Percentiles rank a stretch among this genome's conserved stretches.
Conservation (phyloP, 495 filamentous ascomycete species). For the Xylona heveae region DNA sequence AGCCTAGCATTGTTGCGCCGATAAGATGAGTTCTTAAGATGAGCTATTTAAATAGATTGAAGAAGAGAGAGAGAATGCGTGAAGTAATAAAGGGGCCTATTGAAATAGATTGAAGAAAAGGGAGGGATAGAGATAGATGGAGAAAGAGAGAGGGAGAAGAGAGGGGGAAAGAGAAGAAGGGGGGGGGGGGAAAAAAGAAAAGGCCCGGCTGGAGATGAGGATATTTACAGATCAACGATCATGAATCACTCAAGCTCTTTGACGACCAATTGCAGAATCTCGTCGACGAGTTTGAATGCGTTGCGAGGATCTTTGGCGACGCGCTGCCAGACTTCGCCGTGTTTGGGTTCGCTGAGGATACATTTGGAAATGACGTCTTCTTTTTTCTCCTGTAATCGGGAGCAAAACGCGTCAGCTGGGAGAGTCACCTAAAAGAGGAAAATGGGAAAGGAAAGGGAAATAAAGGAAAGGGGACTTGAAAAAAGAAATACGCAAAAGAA, state of each 20-base stretch:
- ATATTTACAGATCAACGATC: not conserved
- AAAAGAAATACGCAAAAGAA: too few species aligned
- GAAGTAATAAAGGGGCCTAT: too few species aligned
- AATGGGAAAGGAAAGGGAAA: not conserved
- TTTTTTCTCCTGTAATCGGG: constrained; percentile 50
- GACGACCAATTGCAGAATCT: constrained; percentile 61
- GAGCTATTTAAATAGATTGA: constrained; percentile 1
- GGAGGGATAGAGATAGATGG: not conserved
- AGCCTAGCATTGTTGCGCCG: too few species aligned
- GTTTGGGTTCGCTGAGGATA: constrained; percentile 55
- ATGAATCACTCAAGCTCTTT: constrained; percentile 24
- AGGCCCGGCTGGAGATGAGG: too few species aligned
- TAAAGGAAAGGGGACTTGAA: not conserved
- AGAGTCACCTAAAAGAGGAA: not conserved
- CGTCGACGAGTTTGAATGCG: constrained; percentile 47
- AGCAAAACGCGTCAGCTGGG: not conserved
- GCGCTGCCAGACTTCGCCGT: constrained; percentile 82
- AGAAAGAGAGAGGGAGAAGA: constrained; percentile 44
- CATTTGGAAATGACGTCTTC: constrained; percentile 59
- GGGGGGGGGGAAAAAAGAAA: too few species aligned
- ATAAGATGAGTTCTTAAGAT: too few species aligned
- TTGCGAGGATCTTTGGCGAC: constrained; percentile 73
- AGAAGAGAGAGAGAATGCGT: too few species aligned
- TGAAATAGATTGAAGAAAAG: not conserved
- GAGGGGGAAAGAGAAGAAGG: too few species aligned